Evolutionary conservation across 2,329 filamentous ascomycete genomes (phyloP), one percentile per base, ranked within the genome.

Genomic region (Rhynchosporium graminicola): DNA sequence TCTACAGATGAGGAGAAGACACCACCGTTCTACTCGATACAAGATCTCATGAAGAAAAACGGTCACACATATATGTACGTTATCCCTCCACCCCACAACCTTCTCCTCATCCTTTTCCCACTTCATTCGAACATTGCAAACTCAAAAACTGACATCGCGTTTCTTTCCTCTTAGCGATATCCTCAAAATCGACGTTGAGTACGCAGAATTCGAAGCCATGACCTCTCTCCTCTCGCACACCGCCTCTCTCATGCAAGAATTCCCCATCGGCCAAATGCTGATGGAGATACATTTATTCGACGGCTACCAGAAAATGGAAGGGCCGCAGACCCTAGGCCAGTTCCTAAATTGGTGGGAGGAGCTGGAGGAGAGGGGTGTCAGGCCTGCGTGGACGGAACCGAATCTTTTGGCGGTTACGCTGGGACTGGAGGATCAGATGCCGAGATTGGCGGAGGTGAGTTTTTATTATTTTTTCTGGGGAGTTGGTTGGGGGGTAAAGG

Each of bases 101-200:
- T 20, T 52, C 65, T 69, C 50, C 26, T n/a, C 40, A 38, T 42
- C 31, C 26, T 74, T 76, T 61, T 66, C 33, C 5, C 33, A 6
- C 15, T 8, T 26, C 43, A 10, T 8, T 6, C n/a, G 3, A n/a
- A 7, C 8, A 46, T 8, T 20, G 9, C 9, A 7, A 4, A 3
- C n/a, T 7, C 43, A 20, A 4, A 65, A 20, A 67, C 72, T 62
- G 67, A 66, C 15, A 72, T 20, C 20, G 20, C 20, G 67, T 33
- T 71, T 74, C 57, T 65, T 66, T 7, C 2, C 20, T 15, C 5
- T 26, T 38, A 74, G 73, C 59, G 76, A 78, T 63, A 71, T 78
- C 46, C 63, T 77, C 43, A 77, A 78, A 66, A 76, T 77, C 65
- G 76, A 77, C 60, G 76, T 77, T 55, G 76, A 77, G 61, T 73